Evolutionary conservation across 129 eudicot species (phyloP), one percentile per base, ranked within the genome.

Genomic region (Gnaphalium uliginosum): DNA sequence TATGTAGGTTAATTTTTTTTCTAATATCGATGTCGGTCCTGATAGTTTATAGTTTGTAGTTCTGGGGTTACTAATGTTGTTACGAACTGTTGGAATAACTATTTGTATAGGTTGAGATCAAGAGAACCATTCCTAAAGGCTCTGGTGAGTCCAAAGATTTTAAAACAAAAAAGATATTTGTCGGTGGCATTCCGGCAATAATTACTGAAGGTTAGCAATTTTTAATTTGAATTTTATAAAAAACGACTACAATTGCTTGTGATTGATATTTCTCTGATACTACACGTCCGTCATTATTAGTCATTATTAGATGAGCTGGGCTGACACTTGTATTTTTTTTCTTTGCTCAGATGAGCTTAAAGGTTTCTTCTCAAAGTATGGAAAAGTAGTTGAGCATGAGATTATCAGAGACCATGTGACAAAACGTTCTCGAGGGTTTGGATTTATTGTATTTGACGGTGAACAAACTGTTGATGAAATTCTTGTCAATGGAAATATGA

Each of bases 121-220:
- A 91, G 81, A 87, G 99, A 83, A 91, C 99, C 9, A 91, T 94
- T 66, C 99, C 96, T 1, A 91, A 94, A 81, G 97, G 99, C 60
- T 76, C 97, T 81, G 89, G 89, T 8, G 97, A 86, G 18, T 87
- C 96, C 9, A 94, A 87, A 78, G 97, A 89, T 76, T 94, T 89
- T 66, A 91, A 89, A 82, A 94, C 98, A 8, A 94, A 85, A 81
- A 94, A 94, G 83, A 86, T 94, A 5, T 91, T 94, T 83, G 99
- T 94, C 69, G 99, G 99, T 32, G 99, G 99, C 53, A 87, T 94
- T 35, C 99, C 97, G 8, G 78, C 96, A 29, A 51, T 83, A 58
- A 87, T 94, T 32, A 82, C 96, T 8, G 99, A 89, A 86, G 99
- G 99, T 94, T 53, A 71, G 67, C 72, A 29, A 59, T 9, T 67